phyloP scores from a whole-genome alignment of 805 yeast genomes.

The Pichia rugopelliculosa region DNA sequence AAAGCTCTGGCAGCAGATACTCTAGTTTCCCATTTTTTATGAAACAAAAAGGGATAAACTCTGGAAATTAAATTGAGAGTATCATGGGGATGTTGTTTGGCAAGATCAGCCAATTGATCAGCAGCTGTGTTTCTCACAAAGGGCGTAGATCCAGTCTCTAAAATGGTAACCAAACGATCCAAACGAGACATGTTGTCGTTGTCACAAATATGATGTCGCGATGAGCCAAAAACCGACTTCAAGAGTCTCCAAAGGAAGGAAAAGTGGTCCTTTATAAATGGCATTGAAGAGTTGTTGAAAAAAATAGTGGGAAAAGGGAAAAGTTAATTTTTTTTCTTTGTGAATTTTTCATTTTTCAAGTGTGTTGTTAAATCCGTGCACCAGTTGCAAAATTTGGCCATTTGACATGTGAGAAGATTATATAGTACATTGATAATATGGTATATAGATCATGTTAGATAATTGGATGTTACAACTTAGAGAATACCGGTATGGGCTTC shows the following conservation, averaged over 20 bases:
- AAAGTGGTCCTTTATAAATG: neutral
- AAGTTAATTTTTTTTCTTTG: neutral
- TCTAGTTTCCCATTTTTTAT: constrained; percentile 92
- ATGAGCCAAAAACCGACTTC: no score
- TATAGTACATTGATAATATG: no score
- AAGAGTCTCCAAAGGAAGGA: no score
- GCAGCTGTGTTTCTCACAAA: constrained; percentile 95
- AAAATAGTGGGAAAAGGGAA: no score
- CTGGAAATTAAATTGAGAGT: constrained; percentile 73
- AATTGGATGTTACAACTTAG: no score
- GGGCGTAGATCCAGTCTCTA: constrained; percentile 93
- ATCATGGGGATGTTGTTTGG: constrained; percentile 92
- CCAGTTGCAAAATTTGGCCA: no score
- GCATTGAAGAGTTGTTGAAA: neutral
- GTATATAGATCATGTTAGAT: no score
- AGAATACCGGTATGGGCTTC: constrained; percentile 22
- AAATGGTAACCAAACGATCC: constrained; percentile 32
- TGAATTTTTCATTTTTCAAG: no score
- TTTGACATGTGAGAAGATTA: no score
- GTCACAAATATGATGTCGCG: constrained; percentile 2
- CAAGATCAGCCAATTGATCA: constrained; percentile 90
- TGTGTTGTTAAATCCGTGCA: constrained; percentile 1
- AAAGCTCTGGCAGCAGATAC: constrained; percentile 90
- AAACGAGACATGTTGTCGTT: constrained; percentile 25
- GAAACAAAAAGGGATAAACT: constrained; percentile 80